Evolutionary conservation across 352 stramenopile species (phyloP).

Genomic region (Pythium folliculosum): DNA sequence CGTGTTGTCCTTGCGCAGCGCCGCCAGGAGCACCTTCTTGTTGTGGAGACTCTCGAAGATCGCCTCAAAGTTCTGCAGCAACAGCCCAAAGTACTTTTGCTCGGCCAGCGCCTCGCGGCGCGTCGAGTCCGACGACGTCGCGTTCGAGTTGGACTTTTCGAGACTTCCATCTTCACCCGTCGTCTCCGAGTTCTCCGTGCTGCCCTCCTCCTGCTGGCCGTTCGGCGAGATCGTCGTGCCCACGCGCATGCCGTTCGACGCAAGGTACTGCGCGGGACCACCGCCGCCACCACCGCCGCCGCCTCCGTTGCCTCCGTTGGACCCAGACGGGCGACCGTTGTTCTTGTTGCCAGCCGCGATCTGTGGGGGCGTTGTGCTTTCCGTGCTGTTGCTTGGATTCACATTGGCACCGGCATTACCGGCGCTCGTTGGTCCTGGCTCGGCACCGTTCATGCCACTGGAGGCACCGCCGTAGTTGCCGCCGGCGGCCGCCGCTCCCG

Average conservation of each 20-base stretch:
- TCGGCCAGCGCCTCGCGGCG: conserved; percentile 64
- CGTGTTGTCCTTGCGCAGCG: conserved; percentile 65
- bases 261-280: conserved; percentile 19
- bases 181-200: conserved; percentile 80
- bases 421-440: background rate
- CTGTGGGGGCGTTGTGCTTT: background rate
- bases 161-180: conserved; percentile 63
- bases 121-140: conserved; percentile 42
- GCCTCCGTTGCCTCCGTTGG: background rate
- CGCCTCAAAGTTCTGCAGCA: conserved; percentile 84
- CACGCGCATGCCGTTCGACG: conserved; percentile 18
- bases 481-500: background rate
- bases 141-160: conserved; percentile 55
- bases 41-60: conserved; percentile 86
- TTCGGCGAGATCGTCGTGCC: conserved; percentile 5
- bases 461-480: conserved; percentile 4
- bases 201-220: conserved; percentile 41
- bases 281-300: background rate
- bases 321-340: background rate
- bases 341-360: background rate
- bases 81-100: conserved; percentile 79
- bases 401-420: background rate
- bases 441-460: background rate
- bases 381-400: conserved; percentile 1
- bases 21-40: conserved; percentile 79